Conservation (phyloP, 805 yeast species). For the Debaryomyces tyrocola region DNA sequence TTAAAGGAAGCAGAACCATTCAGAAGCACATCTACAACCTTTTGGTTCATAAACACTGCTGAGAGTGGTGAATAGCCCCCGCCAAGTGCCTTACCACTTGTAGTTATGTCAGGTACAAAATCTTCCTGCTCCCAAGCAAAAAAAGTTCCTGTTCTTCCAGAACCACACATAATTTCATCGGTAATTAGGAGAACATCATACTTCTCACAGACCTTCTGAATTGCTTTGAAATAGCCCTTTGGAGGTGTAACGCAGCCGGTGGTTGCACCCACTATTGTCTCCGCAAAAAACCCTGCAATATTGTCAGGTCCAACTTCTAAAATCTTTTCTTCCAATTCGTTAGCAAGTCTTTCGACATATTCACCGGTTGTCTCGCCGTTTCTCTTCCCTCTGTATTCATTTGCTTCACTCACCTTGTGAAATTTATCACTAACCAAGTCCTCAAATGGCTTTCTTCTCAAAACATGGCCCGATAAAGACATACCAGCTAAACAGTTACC, state of each 20-base stretch:
- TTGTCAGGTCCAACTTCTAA: conserved; percentile 26
- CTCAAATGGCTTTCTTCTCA: conserved; percentile 18
- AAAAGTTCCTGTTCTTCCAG: conserved; percentile 28
- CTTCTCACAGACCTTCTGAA: conserved; percentile 29
- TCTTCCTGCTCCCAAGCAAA: conserved; percentile 17
- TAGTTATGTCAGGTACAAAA: conserved; percentile 25
- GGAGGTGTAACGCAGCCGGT: conserved; percentile 28
- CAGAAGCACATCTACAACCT: conserved; percentile 18
- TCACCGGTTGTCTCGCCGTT: conserved; percentile 21
- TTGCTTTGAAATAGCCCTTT: conserved; percentile 23
- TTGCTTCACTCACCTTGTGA: conserved; percentile 21
- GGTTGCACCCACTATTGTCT: conserved; percentile 29
- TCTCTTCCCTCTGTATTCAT: conserved; percentile 30
- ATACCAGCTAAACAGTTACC: conserved; percentile 27
- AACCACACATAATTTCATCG: conserved; percentile 39
- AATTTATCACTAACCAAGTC: conserved; percentile 16
- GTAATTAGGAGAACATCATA: conserved; percentile 29
- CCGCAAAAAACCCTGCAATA: conserved; percentile 24
- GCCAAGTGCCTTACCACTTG: conserved; percentile 31
- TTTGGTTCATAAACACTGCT: conserved; percentile 27
- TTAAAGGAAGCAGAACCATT: conserved; percentile 18
- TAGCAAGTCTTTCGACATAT: conserved; percentile 20
- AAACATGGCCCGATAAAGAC: conserved; percentile 16
- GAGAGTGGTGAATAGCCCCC: conserved; percentile 31
- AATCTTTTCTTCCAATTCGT: conserved; percentile 21